Percentiles rank a stretch among this genome's conserved stretches.
Conservation (phyloP, 148 eudicot species). For the Rhododendron williamsianum region DNA sequence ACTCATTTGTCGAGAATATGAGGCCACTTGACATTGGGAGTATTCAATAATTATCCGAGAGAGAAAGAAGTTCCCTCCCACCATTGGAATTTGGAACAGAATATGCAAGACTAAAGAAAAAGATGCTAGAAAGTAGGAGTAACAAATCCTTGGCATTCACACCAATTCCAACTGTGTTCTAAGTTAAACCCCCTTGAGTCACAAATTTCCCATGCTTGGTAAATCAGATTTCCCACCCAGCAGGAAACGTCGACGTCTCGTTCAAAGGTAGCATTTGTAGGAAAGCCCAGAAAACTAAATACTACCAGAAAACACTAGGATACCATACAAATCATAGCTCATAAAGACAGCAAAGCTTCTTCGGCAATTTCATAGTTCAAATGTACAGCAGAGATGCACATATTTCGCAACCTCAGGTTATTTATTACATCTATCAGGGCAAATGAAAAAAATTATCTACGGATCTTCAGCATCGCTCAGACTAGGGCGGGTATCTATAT, state of each 20-base stretch:
- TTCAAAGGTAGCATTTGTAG: background rate
- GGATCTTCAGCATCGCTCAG: constrained; percentile 69
- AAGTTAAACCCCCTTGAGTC: background rate
- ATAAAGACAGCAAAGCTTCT: background rate
- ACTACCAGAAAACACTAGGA: background rate
- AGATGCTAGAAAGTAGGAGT: too few relatives aligned
- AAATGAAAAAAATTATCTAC: constrained; percentile 10
- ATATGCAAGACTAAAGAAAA: too few relatives aligned
- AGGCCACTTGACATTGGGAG: too few relatives aligned
- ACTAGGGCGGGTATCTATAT: constrained; percentile 44
- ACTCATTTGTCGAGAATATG: too few relatives aligned
- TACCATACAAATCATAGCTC: background rate
- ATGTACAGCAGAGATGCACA: background rate
- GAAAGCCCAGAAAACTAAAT: background rate
- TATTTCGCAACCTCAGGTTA: background rate
- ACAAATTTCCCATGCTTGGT: background rate
- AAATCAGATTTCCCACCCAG: background rate
- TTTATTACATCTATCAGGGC: constrained; percentile 1
- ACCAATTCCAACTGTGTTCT: background rate
- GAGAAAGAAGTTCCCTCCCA: too few relatives aligned
- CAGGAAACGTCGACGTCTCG: background rate
- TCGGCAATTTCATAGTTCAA: background rate
- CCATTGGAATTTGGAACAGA: background rate
- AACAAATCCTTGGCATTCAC: background rate
- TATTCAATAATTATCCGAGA: too few relatives aligned